phyloP scores from a whole-genome alignment of 2,329 filamentous ascomycete genomes.

The Cyphellophora europaea region DNA sequence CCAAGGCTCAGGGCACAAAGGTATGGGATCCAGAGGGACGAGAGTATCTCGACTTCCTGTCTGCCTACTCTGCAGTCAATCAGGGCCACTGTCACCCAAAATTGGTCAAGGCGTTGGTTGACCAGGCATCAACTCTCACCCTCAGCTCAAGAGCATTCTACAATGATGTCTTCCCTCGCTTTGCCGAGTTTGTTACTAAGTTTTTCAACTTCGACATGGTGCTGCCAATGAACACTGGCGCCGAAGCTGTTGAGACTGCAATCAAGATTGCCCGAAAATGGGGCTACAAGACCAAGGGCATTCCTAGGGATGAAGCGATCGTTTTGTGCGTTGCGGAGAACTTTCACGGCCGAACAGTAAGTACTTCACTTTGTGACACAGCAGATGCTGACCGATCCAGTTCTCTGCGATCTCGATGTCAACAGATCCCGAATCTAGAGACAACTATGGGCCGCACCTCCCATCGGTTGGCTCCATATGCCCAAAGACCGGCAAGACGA shows the following conservation, averaged over 20 bases:
- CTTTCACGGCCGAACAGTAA: conserved; percentile 90
- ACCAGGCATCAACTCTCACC: conserved; percentile 82
- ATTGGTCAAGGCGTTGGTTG: conserved; percentile 78
- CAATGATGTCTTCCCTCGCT: conserved; percentile 95
- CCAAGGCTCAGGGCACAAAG: conserved; percentile 70
- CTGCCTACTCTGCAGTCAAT: conserved; percentile 95
- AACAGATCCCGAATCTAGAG: conserved; percentile 86
- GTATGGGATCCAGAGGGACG: conserved; percentile 97
- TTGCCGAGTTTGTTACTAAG: conserved; percentile 81
- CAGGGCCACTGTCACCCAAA: conserved; percentile 97
- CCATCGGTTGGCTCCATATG: conserved; percentile 72
- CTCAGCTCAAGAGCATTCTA: conserved; percentile 92
- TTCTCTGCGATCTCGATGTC: conserved; percentile 95
- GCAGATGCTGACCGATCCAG: conserved; percentile 31
- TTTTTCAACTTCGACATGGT: conserved; percentile 97
- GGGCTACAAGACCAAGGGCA: conserved; percentile 94
- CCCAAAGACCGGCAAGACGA: conserved; percentile 66
- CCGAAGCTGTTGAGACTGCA: conserved; percentile 90
- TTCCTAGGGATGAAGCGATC: conserved; percentile 72
- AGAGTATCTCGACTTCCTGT: conserved; percentile 95
- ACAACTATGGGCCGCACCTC: conserved; percentile 94
- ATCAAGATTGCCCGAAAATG: conserved; percentile 96
- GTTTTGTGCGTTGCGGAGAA: conserved; percentile 82
- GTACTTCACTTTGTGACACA: conserved; percentile 23
- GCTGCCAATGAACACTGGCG: conserved; percentile 94